Base-by-base conservation (phyloP, 208 protist species). In the Trypanosomatidae sp. region DNA sequence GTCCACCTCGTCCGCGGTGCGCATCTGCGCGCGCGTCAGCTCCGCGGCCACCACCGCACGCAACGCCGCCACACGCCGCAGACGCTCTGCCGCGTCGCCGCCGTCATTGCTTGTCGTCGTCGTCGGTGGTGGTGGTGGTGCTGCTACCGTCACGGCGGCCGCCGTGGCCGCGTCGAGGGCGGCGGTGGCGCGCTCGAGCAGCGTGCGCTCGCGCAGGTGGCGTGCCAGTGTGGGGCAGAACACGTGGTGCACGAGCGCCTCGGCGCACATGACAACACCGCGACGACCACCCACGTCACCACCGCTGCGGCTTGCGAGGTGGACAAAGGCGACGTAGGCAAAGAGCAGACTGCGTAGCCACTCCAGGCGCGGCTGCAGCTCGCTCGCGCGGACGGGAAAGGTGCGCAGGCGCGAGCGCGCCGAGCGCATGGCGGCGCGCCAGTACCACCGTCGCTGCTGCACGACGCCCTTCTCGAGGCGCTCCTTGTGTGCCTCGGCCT, bases 401-500 rank as follows among this genome's bases (percentile, higher is more conserved):
- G 81, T 24, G 38, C 72, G 74, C 24, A 93, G 71, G 20, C 80
- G 57, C 2, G 49, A 56, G 2, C 53, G 26, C 2, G 77, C 66
- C 18, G 80, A 83, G 16, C 66, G 62, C 22, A 87, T 49, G n/a
- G 88, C 80, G 2, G 45, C 74, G n/a, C 65, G 57, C 78, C 80
- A 93, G 62, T 90, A 93, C 81, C 85, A 93, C 20, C 80, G 64
- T 22, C 85, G 68, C 62, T 93, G 85, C 49, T 71, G 67, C 33
- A 66, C 47, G 22, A 87, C 67, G 11, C 85, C 85, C 33, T 82
- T 77, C 43, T 88, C 68, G 25, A 86, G 46, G n/a, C 85, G 69
- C 59, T 93, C 60, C 26, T 68, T 57, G 54, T 89, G 80, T 23
- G 40, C 56, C 10, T 76, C 56, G 0, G 75, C 76, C 32, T 73